Evolutionary conservation across 352 stramenopile species (phyloP).

Genomic region (Albugo laibachii): DNA sequence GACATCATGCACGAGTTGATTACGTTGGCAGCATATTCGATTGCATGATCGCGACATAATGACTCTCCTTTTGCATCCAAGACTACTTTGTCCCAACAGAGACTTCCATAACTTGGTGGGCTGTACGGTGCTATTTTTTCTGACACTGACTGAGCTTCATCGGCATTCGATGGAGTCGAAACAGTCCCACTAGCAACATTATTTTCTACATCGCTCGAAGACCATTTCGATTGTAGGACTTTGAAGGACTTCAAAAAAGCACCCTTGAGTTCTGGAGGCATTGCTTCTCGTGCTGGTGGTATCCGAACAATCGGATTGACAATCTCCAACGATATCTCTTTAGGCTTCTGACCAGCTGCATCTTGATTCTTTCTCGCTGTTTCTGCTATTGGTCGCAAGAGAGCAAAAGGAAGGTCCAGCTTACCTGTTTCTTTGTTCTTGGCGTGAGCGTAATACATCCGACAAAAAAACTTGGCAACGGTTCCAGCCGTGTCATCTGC

Average conservation of each 20-base stretch:
- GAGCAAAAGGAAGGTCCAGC: constrained; percentile 41
- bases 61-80: constrained; percentile 13
- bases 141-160: background rate
- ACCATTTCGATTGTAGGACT: constrained; percentile 39
- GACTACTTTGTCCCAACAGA: constrained; percentile 55
- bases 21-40: constrained; percentile 44
- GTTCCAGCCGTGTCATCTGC: constrained; percentile 53
- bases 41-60: constrained; percentile 30
- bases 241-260: constrained; percentile 55
- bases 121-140: constrained; percentile 19
- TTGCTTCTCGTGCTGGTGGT: constrained; percentile 38
- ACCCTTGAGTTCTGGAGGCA: constrained; percentile 48
- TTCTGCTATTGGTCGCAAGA: constrained; percentile 54
- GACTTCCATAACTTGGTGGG: constrained; percentile 22
- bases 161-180: background rate
- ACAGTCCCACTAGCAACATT: constrained; percentile 3
- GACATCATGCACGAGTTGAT: constrained; percentile 76
- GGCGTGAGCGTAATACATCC: constrained; percentile 64
- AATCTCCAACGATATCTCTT: constrained; percentile 47
- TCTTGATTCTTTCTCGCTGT: constrained; percentile 71
- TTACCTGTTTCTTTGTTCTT: constrained; percentile 71
- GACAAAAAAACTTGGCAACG: constrained; percentile 65
- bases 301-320: constrained; percentile 59
- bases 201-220: constrained; percentile 21
- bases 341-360: constrained; percentile 34